phyloP scores from a whole-genome alignment of 345 rosid species.

The Eutrema yunnanense region DNA sequence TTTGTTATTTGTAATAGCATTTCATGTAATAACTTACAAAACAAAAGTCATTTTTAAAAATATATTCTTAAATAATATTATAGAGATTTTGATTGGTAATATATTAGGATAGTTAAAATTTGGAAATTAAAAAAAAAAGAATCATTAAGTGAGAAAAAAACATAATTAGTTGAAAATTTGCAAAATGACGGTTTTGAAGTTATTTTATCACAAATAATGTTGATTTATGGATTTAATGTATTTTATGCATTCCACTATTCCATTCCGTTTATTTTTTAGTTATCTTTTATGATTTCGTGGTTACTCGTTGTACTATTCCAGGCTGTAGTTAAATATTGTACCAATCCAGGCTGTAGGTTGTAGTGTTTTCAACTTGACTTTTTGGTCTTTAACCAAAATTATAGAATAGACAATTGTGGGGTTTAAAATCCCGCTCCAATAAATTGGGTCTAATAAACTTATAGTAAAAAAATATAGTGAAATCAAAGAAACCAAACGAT shows the following conservation, averaged over 20 bases:
- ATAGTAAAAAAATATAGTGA: too few species aligned
- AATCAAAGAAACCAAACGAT: too few species aligned
- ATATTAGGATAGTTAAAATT: too few species aligned
- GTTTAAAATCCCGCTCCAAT: too few species aligned
- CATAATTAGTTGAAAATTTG: too few species aligned
- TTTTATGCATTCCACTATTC: not conserved
- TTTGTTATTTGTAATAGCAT: too few species aligned
- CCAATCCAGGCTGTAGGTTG: not conserved
- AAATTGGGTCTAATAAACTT: too few species aligned
- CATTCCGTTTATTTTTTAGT: not conserved
- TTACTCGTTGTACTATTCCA: constrained; percentile 8
- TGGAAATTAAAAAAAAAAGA: too few species aligned
- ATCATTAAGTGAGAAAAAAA: not conserved
- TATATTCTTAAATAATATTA: too few species aligned
- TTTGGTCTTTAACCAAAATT: not conserved
- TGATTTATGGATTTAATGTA: not conserved
- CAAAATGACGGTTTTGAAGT: not conserved
- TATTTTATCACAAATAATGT: not conserved
- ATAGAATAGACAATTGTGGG: not conserved
- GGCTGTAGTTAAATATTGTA: constrained; percentile 8
- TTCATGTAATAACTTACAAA: too few species aligned
- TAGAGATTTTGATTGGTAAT: too few species aligned
- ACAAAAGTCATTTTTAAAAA: too few species aligned
- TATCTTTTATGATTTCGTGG: not conserved
- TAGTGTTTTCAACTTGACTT: not conserved